Conservation (phyloP, 805 yeast genomes). For the Monosporozyma siamensis region DNA sequence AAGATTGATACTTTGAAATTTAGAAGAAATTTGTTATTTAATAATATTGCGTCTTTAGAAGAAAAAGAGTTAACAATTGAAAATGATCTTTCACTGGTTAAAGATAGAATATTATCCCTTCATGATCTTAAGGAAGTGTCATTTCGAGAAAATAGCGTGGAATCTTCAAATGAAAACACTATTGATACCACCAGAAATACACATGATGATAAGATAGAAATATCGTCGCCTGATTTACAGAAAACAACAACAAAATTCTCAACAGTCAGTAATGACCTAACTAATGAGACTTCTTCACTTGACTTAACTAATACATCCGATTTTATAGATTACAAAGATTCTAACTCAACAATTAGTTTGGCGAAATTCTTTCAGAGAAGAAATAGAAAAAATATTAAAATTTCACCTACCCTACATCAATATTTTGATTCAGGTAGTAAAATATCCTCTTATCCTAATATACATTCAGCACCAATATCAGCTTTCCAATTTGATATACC, state of each 20-base stretch:
- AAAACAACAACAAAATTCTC: background rate
- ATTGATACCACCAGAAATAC: background rate
- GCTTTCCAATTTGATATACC: slow-evolving; percentile 64
- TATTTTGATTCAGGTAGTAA: slow-evolving; percentile 51
- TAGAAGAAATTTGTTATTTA: slow-evolving; percentile 46
- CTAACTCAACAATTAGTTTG: slow-evolving; percentile 6
- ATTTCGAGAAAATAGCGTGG: background rate
- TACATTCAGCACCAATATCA: slow-evolving; percentile 46
- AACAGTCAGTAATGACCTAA: background rate
- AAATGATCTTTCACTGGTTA: slow-evolving; percentile 36
- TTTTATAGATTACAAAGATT: slow-evolving; percentile 3
- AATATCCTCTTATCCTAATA: slow-evolving; percentile 38
- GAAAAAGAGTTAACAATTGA: slow-evolving; percentile 51
- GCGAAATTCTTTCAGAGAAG: slow-evolving; percentile 22
- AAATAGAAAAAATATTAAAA: slow-evolving; percentile 34
- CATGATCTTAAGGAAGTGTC: background rate
- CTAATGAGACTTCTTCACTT: background rate
- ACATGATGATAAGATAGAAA: background rate
- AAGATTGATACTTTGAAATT: slow-evolving; percentile 43
- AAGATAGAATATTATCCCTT: slow-evolving; percentile 29
- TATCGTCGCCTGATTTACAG: background rate
- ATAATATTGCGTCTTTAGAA: slow-evolving; percentile 51
- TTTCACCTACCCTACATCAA: slow-evolving; percentile 55
- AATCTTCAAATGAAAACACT: background rate
- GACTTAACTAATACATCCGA: background rate